Percentiles rank a stretch among this genome's conserved stretches.
These are phyloP conservation scores for Endotrypanum monterogeii DNA, from an alignment of 208 protist species.

Conservation along the genomic window DNA sequence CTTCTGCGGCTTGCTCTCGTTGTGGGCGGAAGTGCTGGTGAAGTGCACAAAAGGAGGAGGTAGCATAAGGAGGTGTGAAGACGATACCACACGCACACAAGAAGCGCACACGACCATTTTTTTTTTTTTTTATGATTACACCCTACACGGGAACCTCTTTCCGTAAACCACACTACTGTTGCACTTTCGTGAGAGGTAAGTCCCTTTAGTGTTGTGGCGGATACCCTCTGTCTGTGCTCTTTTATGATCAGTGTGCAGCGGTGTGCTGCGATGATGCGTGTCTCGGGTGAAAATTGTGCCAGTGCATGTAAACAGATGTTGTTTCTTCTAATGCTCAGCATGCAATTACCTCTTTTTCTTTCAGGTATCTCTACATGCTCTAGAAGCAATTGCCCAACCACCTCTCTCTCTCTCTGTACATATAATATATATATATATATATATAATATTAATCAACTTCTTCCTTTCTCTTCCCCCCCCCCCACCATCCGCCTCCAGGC, in stretches of 20 bases:
- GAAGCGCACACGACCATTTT: neutral
- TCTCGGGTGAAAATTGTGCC: neutral
- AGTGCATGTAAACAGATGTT: neutral
- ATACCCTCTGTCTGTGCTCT: neutral
- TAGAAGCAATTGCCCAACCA: neutral
- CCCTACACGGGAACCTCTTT: too few relatives aligned
- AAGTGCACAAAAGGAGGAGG: too few relatives aligned
- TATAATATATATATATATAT: too few relatives aligned
- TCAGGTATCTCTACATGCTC: too few relatives aligned
- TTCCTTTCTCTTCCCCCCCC: too few relatives aligned
- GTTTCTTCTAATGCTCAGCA: neutral
- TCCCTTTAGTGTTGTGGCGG: neutral
- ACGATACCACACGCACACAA: too few relatives aligned
- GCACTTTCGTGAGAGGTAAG: neutral
- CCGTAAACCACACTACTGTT: neutral
- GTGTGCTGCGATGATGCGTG: neutral
- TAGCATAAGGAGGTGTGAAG: too few relatives aligned
- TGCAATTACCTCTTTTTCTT: neutral
- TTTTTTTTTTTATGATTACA: neutral
- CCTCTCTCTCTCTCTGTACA: neutral
- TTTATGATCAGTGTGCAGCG: neutral
- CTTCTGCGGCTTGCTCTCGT: too few relatives aligned
- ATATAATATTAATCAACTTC: too few relatives aligned
- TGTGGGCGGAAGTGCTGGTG: too few relatives aligned
- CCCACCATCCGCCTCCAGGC: neutral